Evolutionary conservation across 768 basidiomycete species (phyloP).

Genomic region (Dioszegia crocea): DNA sequence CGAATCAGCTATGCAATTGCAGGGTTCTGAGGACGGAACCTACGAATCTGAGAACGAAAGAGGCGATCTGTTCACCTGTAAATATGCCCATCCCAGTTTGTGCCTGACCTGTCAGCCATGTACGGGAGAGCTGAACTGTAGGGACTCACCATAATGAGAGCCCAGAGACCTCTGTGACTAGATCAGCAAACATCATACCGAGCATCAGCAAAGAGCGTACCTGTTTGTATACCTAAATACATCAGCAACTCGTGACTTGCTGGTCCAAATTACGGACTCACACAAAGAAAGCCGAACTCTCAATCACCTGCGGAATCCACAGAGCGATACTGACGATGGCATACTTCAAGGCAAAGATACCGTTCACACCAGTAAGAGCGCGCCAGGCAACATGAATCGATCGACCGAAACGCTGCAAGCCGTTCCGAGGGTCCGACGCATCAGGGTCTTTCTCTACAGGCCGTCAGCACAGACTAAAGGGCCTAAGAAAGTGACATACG

Average conservation of each 20-base stretch:
- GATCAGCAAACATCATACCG: slow-evolving; percentile 3
- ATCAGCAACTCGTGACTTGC: background rate
- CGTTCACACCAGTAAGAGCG: slow-evolving; percentile 54
- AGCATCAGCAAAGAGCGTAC: slow-evolving; percentile 5
- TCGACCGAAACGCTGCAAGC: slow-evolving; percentile 52
- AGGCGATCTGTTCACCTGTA: slow-evolving; percentile 58
- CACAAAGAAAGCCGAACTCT: slow-evolving; percentile 53
- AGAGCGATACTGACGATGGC: slow-evolving; percentile 55
- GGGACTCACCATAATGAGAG: slow-evolving; percentile 55
- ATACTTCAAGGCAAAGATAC: slow-evolving; percentile 57
- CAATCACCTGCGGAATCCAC: slow-evolving; percentile 57
- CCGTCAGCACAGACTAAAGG: background rate
- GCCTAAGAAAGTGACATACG: no score
- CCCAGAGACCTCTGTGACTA: slow-evolving; percentile 57
- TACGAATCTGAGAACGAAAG: slow-evolving; percentile 56
- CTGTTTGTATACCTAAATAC: slow-evolving; percentile 14
- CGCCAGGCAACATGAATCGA: slow-evolving; percentile 49
- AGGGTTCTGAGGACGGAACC: slow-evolving; percentile 34
- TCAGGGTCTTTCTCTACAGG: slow-evolving; percentile 53
- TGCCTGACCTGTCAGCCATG: slow-evolving; percentile 35
- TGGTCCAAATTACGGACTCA: slow-evolving; percentile 12
- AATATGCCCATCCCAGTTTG: slow-evolving; percentile 61
- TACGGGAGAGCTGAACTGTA: background rate
- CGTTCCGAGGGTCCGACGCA: slow-evolving; percentile 54
- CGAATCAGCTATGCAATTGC: slow-evolving; percentile 53